These are phyloP conservation scores for Castanospermum australe DNA, from an alignment of 306 rosid species.

Conservation along the genomic window DNA sequence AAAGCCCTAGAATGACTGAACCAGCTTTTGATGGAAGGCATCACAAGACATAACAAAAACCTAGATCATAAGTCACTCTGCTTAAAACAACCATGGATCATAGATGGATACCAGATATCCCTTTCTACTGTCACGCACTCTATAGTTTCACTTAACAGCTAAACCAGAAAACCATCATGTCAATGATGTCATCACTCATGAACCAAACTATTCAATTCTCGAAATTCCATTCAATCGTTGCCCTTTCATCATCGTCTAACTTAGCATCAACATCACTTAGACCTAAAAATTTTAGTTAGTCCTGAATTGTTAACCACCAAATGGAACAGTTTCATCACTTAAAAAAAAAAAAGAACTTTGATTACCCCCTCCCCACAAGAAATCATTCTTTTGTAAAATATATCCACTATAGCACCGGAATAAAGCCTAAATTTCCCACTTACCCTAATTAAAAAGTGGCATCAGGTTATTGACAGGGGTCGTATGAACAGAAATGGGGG, in stretches of 20 bases:
- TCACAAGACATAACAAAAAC: constrained; percentile 5
- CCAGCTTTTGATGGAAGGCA: constrained; percentile 1
- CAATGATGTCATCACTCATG: too few species aligned
- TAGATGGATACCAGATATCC: too few species aligned
- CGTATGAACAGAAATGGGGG: background rate
- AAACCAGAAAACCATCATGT: too few species aligned
- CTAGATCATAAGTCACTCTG: background rate
- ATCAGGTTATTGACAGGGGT: background rate
- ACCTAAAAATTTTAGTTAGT: background rate
- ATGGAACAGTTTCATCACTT: constrained; percentile 10
- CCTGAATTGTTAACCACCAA: constrained; percentile 7
- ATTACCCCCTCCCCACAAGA: background rate
- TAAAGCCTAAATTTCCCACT: background rate
- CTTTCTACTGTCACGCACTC: too few species aligned
- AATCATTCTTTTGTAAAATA: background rate
- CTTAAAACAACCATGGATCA: too few species aligned
- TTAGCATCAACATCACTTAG: background rate
- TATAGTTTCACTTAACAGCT: too few species aligned
- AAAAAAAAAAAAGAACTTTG: background rate
- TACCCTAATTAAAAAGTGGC: background rate
- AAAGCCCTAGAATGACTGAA: background rate
- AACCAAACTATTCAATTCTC: too few species aligned
- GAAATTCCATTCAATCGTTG: background rate
- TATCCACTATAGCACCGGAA: background rate
- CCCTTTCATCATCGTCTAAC: background rate